Conservation (phyloP, 2,329 filamentous ascomycete genomes). For the Alternaria sp. region DNA sequence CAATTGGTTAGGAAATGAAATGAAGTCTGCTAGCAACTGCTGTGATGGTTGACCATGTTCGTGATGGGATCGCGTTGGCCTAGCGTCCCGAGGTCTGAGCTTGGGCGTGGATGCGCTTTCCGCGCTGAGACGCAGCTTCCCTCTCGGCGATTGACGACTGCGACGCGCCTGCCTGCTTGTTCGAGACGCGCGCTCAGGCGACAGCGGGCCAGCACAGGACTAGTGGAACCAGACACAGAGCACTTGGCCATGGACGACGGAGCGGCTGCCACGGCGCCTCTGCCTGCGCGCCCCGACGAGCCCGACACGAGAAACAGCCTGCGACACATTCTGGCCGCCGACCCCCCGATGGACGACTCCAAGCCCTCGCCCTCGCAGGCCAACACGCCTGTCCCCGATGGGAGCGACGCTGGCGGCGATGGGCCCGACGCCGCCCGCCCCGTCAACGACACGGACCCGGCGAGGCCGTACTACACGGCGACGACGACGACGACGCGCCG, state of each 20-base stretch:
- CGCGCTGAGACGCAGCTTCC: neutral
- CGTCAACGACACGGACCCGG: conserved; percentile 33
- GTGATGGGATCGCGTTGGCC: conserved; percentile 5
- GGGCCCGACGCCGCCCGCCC: conserved; percentile 35
- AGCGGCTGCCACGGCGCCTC: conserved; percentile 7
- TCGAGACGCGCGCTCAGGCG: neutral
- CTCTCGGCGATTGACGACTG: conserved; percentile 4
- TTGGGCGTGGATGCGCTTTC: conserved; percentile 6
- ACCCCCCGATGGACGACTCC: conserved; percentile 45
- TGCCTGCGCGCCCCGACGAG: conserved; percentile 39
- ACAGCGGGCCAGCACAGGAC: neutral
- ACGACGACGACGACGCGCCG: conserved; percentile 61
- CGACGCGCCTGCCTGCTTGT: neutral
- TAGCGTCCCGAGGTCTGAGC: conserved; percentile 5
- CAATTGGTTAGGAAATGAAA: neutral
- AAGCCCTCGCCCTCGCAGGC: conserved; percentile 36
- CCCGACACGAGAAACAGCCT: conserved; percentile 49
- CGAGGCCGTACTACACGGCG: conserved; percentile 53
- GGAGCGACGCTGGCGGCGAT: conserved; percentile 39
- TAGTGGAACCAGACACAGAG: conserved; percentile 3
- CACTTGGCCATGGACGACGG: conserved; percentile 7
- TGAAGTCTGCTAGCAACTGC: neutral
- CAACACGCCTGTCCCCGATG: conserved; percentile 42
- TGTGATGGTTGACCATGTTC: neutral
- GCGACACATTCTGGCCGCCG: conserved; percentile 47